Base-by-base conservation (phyloP, 345 rosid species). In the Pistacia integerrima region DNA sequence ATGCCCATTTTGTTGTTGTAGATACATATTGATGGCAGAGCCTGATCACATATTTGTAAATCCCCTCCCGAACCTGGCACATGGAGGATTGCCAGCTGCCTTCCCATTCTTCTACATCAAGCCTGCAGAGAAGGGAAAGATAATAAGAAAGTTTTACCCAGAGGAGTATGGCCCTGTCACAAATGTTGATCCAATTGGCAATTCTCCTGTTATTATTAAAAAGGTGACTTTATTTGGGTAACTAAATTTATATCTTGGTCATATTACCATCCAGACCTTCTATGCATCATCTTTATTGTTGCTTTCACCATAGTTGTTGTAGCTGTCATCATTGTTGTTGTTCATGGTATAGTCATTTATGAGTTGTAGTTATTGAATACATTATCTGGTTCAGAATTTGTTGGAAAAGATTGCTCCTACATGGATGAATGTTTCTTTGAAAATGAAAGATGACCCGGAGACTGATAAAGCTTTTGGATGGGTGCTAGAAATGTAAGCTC, bases 391-490 rank as follows among this genome's bases (percentile, higher is more conserved):
- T 74, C 82, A 91, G 97, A 87, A 88, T 67, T 67, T 88, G 76
- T 87, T 94, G 81, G 88, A 88, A 84, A 92, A 92, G 82, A 91
- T 94, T 76, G 91, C 98, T 76, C 97, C 99, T 28, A 97, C 99
- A 58, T 97, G 99, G 99, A 91, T 94, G 94, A 97, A 97, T 87
- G 79, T 94, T 77, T 97, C 98, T 4, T 59, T 97, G 74, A 87
- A 86, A 79, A 97, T 97, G 99, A 97, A 97, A 82, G 83, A 87
- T 67, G 98, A 97, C 67, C 95, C 96, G 3, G 98, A 94, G 76
- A 94, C 99, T 25, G 99, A 97, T 69, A 91, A 97, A 80, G 82
- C 88, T 64, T 94, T 97, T 82, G 99, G 99, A 81, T 97, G 99
- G 99, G 98, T 97, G 67, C 84, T 94, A 56, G 99, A 97, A 90